Evolutionary conservation across 441 rosid genomes (phyloP).

Genomic region (Erodium texanum): DNA sequence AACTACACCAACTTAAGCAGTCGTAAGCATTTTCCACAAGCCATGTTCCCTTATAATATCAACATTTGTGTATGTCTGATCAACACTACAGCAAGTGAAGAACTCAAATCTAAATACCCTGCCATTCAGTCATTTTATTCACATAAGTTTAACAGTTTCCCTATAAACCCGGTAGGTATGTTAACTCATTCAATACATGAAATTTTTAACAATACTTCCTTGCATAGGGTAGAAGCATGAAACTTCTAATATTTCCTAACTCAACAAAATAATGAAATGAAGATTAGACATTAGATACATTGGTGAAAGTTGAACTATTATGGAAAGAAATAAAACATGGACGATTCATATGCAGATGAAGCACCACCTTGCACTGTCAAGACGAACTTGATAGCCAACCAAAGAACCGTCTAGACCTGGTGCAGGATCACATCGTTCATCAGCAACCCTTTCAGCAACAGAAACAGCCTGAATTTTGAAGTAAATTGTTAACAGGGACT

Average conservation of each 20-base stretch:
- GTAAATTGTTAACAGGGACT: background rate
- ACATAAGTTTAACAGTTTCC: background rate
- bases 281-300: background rate
- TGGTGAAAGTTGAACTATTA: background rate
- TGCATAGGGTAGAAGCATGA: background rate
- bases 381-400: slow-evolving; percentile 99
- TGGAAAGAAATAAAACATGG: background rate
- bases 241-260: slow-evolving; percentile 7
- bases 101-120: background rate
- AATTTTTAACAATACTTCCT: background rate
- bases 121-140: background rate
- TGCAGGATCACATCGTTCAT: slow-evolving; percentile 82
- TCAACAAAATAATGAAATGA: background rate
- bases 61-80: background rate
- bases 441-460: slow-evolving; percentile 94
- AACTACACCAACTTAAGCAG: background rate
- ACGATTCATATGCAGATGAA: slow-evolving; percentile 10
- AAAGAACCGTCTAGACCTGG: slow-evolving; percentile 77
- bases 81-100: background rate
- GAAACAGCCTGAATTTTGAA: slow-evolving; percentile 66
- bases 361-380: slow-evolving; percentile 74
- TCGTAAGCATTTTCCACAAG: background rate
- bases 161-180: background rate
- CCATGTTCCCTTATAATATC: background rate
- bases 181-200: background rate